These are phyloP conservation scores for Phanerochaete carnosa DNA, from an alignment of 768 basidiomycete genomes.

Conservation along the genomic window DNA sequence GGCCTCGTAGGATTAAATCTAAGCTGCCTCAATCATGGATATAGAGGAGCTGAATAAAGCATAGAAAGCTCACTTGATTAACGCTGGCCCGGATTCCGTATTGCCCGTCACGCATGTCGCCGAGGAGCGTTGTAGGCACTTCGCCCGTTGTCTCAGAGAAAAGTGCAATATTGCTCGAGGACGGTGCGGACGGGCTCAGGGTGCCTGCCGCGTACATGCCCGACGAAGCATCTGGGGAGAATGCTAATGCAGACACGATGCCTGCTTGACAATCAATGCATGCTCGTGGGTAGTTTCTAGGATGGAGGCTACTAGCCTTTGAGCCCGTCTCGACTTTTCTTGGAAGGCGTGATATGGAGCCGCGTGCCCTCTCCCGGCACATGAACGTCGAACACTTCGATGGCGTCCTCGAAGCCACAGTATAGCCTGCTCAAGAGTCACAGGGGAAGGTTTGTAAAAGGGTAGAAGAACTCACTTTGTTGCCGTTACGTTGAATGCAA, in stretches of 20 bases:
- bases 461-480: slow-evolving; percentile 47
- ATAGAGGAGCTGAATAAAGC: not conserved
- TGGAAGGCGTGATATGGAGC: slow-evolving; percentile 64
- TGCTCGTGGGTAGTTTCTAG: not conserved
- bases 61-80: slow-evolving; percentile 42
- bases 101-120: slow-evolving; percentile 42
- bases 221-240: slow-evolving; percentile 53
- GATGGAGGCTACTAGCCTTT: slow-evolving; percentile 54
- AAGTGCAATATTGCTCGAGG: slow-evolving; percentile 56
- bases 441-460: not conserved
- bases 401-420: slow-evolving; percentile 82
- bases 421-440: slow-evolving; percentile 53
- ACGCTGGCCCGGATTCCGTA: slow-evolving; percentile 39
- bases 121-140: slow-evolving; percentile 58
- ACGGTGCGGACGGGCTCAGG: slow-evolving; percentile 45
- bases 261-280: slow-evolving; percentile 41
- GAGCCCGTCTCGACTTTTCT: slow-evolving; percentile 79
- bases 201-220: slow-evolving; percentile 81
- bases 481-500: slow-evolving; percentile 71
- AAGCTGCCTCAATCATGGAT: slow-evolving; percentile 40
- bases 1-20: slow-evolving; percentile 74
- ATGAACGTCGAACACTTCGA: slow-evolving; percentile 80
- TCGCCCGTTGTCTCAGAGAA: slow-evolving; percentile 59
- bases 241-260: slow-evolving; percentile 81
- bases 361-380: slow-evolving; percentile 73